Evolutionary conservation across 2,329 filamentous ascomycete genomes (phyloP), one percentile per base, ranked within the genome.

Genomic region (Talaromyces rugulosus): DNA sequence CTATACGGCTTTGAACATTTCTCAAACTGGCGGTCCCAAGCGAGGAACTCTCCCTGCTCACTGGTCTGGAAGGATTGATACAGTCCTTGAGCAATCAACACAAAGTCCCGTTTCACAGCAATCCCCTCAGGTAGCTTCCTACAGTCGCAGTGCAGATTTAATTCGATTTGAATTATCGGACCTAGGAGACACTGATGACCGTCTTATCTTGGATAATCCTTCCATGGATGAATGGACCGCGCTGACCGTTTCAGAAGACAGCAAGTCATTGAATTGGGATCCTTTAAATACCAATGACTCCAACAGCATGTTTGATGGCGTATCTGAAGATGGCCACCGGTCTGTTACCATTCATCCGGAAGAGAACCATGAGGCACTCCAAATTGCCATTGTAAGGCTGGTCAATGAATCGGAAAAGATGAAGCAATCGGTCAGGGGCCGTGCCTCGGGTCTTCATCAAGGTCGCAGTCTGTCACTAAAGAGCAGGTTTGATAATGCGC

Each of bases 171-270:
- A 78, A 63, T 50, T 78, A 31, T 75, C 71, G 11, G 76, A 75
- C 58, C 60, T 76, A 59, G 69, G 71, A 36, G 75, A 77, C 55
- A 71, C 71, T 11, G 72, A 73, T 55, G 71, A 71, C 58, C 74
- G 73, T 23, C 87, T 92, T 14, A 83, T 80, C 12, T 81, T 88
- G 18, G 85, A 87, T 60, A 90, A 95, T 69, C 91, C 91, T 8
- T 94, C 90, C 64, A 88, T 89, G 1, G 92, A 96, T 75, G 83
- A 88, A 61, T 96, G 92, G 92, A 85, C 89, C 4, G 88, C 95
- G 6, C 79, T 96, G 8, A 94, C 93, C 69, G 85, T 96, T 61
- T 89, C 89, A 0, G 77, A 86, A 0, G 87, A 92, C 72, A 90
- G 91, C 34, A 87, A 86, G 69, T 82, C 82, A 58, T 78, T 96